Evolutionary conservation across 345 rosid genomes (phyloP).

Genomic region (Zanthoxylum bungeanum): DNA sequence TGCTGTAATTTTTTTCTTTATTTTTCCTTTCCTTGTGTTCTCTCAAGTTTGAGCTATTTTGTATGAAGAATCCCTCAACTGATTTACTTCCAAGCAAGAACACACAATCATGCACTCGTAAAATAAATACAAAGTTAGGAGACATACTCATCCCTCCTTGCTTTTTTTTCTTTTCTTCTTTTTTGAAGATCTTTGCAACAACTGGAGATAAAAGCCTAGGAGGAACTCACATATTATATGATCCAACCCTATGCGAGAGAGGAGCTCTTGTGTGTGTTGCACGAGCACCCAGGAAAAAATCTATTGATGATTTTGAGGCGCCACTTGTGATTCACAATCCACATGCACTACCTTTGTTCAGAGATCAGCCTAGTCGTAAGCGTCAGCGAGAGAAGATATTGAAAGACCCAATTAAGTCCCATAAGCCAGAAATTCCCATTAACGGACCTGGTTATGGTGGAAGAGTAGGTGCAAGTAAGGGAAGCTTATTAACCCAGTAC

Average conservation of each 20-base stretch:
- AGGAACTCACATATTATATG: constrained; percentile 80
- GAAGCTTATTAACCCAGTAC: constrained; percentile 92
- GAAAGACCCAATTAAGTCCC: constrained; percentile 90
- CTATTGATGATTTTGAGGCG: constrained; percentile 85
- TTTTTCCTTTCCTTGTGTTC: neutral
- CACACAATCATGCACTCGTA: neutral
- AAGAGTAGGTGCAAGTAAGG: constrained; percentile 83
- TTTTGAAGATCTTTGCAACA: constrained; percentile 73
- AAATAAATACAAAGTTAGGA: constrained; percentile 5
- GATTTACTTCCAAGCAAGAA: neutral
- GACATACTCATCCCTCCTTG: neutral
- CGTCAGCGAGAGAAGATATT: constrained; percentile 84
- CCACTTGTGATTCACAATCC: constrained; percentile 94
- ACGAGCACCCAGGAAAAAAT: constrained; percentile 92
- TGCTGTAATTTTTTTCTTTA: neutral
- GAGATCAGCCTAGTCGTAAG: constrained; percentile 98
- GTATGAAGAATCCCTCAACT: neutral
- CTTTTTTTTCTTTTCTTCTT: constrained; percentile 18
- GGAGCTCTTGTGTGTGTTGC: constrained; percentile 97
- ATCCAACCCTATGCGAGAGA: constrained; percentile 81
- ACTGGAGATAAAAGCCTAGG: constrained; percentile 90
- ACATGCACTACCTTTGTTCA: constrained; percentile 89
- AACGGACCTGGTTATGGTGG: constrained; percentile 96
- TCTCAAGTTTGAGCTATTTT: neutral
- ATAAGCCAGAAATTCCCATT: constrained; percentile 92